Evolutionary conservation across 202 grass and related monocot species (phyloP), one percentile per base, ranked within the genome.

Genomic region (Miscanthus sacchariflorus): DNA sequence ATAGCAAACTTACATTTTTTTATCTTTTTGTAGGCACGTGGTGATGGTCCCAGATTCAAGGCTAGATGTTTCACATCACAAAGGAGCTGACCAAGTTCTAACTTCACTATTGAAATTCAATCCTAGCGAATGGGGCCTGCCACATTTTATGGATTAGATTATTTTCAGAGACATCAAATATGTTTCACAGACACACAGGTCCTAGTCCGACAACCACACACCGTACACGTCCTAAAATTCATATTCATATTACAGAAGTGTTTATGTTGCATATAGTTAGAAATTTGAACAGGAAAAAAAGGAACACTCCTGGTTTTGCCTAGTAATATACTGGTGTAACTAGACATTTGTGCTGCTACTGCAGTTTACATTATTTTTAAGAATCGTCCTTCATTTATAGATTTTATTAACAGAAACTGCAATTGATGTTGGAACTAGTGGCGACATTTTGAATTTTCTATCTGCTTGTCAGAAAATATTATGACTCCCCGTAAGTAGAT

Each of bases 21-120:
- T 85, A 73, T 45, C 9, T 36, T 68, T 27, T 85, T 74, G 24
- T 79, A 99, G 96, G 94, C 88, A 83, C 17, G 94, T 76, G 18
- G 89, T 99, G 43, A 95, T 99, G 96, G 86, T 99, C 42, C 96
- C 96, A 69, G 91, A 99, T 95, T 63, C 84, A 45, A 86, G 80
- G 80, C 72, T 99, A 66, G 94, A 99, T 86, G 61, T 80, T 76
- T 95, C 91, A 2, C 79, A 93, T 89, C 94, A 93, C 42, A 96
- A 95, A 84, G 89, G 77, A 89, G 96, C 96, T 2, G 92, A 99
- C 59, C 96, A 95, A 91, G 92, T 95, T 83, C 94, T 96, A 5
- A 61, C 81, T 44, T 95, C 94, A 72, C 83, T 99, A 7, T 36
- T 91, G 50, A 91, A 99, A 87, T 99, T 99, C 67, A 77, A 88